Evolutionary conservation across 2,329 filamentous ascomycete genomes (phyloP), one percentile per base, ranked within the genome.

Genomic region (Fusarium domesticum): DNA sequence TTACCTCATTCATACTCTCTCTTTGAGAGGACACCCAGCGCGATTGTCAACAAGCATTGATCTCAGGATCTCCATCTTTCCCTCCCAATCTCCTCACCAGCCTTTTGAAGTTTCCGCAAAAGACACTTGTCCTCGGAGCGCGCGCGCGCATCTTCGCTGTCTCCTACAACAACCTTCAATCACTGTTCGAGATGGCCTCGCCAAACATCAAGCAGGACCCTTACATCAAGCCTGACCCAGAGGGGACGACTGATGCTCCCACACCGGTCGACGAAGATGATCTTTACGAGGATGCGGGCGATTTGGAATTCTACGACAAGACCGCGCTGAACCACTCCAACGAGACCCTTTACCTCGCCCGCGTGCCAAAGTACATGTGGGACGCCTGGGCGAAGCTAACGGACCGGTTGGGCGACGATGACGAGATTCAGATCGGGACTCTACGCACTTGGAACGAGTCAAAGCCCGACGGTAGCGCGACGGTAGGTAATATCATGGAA

Each of bases 321-420:
- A 66, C 67, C 48, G 48, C 60, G 3, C 54, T 65, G 3, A 67
- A 64, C 43, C 68, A 68, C 42, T 60, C 64, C 5, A 68, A 69
- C 38, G 72, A 70, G 50, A 72, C 66, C 32, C 70, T 80, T 42
- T 95, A 89, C 73, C 75, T 95, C 38, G 84, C 87, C 40, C 85
- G 88, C 53, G 75, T 95, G 34, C 89, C 90, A 16, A 82, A 83
- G 52, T 85, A 87, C 63, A 75, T 95, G 45, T 93, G 89, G 83
- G 81, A 92, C 56, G 78, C 84, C 35, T 95, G 90, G 87, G 69
- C 73, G 45, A 68, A 71, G 59, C 53, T 70, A 33, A 59, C 59
- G 10, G 67, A 70, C 37, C 76, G 83, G 54, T 69, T 95, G 12
- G 84, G 88, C 58, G 87, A 92, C 51, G 85, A 95, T 55, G 84